Percentiles rank a stretch among this genome's conserved stretches.
These are phyloP conservation scores for Kitagawia praeruptora DNA, from an alignment of 129 eudicot species.

Conservation along the genomic window DNA sequence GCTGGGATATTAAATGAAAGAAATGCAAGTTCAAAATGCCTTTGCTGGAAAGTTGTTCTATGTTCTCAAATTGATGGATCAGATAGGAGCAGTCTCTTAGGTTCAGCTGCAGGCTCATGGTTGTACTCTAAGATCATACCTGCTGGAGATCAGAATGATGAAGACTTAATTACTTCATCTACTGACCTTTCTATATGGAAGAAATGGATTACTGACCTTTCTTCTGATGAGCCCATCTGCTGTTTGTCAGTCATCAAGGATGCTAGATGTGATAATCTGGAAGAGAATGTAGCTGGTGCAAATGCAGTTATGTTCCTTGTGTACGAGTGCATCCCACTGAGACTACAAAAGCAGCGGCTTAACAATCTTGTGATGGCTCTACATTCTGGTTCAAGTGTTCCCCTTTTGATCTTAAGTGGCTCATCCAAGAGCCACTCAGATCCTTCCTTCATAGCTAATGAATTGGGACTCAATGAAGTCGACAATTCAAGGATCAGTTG, in stretches of 20 bases:
- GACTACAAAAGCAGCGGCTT: constrained; percentile 52
- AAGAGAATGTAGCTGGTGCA: constrained; percentile 46
- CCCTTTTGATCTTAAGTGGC: constrained; percentile 52
- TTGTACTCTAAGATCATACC: constrained; percentile 69
- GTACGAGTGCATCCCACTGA: constrained; percentile 51
- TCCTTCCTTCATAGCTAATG: constrained; percentile 25
- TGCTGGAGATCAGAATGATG: constrained; percentile 17
- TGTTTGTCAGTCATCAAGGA: constrained; percentile 64
- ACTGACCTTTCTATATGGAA: constrained; percentile 71
- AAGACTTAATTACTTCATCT: constrained; percentile 42
- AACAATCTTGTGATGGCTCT: constrained; percentile 40
- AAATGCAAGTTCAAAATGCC: constrained; percentile 46
- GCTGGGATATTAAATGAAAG: constrained; percentile 48
- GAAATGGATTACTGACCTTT: constrained; percentile 39
- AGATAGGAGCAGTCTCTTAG: constrained; percentile 19
- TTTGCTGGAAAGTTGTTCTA: constrained; percentile 78
- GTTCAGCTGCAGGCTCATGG: constrained; percentile 42
- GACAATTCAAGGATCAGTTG: constrained; percentile 48
- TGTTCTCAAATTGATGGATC: constrained; percentile 30
- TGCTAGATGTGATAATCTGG: constrained; percentile 21
- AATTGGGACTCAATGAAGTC: constrained; percentile 46
- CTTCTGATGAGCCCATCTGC: constrained; percentile 29
- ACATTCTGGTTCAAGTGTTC: constrained; percentile 58
- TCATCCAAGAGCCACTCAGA: constrained; percentile 23
- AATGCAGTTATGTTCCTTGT: constrained; percentile 60